Evolutionary conservation across 2,329 filamentous ascomycete species (phyloP), one percentile per base, ranked within the genome.

Genomic region (Calonectria montana): DNA sequence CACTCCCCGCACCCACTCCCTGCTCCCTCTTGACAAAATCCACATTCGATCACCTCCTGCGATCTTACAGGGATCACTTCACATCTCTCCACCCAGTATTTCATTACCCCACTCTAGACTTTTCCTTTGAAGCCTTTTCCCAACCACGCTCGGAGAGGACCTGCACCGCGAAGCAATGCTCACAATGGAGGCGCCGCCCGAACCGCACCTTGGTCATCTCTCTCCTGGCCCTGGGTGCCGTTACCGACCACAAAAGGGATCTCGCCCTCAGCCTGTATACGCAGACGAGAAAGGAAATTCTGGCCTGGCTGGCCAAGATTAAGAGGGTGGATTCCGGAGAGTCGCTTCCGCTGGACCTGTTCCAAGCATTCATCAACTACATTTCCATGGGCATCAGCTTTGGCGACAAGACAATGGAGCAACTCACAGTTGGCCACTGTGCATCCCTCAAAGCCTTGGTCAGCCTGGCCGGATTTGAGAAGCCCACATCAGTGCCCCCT

Each of bases 261-360:
- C 37, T 59, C 12, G 53, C n/a, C 6, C 53, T 59, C 12, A 35
- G 25, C 10, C 53, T 59, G 9, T 59, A 59, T 41, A 59, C 35
- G 9, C 53, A 59, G 53, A 59, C 53, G 13, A 59, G 53, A 39
- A 59, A 59, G 25, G 53, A 59, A 59, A 59, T 59, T 12, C 53
- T 59, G 13, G 23, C n/a, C 12, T 59, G 53, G 53, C 21, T 59
- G 21, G 21, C 35, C 35, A 59, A 59, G 53, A 59, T 59, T 21
- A 59, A 21, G 21, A 21, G 53, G 18, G 31, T 59, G 1, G 53
- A 59, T 27, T 59, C 53, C 0, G 53, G 53, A 2, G 53, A 59
- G 18, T 59, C 53, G 12, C 31, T 59, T 6, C 53, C 53, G 4
- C n/a, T 59, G 4, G 53, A 59, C 12, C 29, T 59, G 12, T 59